Evolutionary conservation across 2,329 filamentous ascomycete species (phyloP).

Genomic region (Cladophialophora yegresii): DNA sequence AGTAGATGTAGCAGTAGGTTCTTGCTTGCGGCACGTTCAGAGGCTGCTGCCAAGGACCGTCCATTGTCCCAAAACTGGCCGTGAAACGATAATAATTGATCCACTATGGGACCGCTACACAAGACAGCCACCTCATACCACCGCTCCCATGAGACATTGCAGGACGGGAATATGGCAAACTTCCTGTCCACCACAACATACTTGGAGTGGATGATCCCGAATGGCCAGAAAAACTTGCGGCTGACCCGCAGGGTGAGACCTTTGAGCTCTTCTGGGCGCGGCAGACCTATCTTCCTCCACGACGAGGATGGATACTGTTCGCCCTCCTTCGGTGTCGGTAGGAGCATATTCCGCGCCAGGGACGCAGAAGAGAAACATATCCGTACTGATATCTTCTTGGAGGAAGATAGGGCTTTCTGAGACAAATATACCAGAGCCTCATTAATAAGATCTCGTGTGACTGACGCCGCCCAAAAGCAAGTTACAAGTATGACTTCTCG

Average conservation of each 20-base stretch:
- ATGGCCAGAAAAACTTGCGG: conserved; percentile 75
- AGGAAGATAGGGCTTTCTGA: conserved; percentile 43
- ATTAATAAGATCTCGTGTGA: conserved; percentile 60
- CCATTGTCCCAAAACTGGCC: conserved; percentile 63
- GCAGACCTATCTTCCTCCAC: conserved; percentile 69
- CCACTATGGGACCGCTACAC: conserved; percentile 63
- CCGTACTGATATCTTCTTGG: conserved; percentile 59
- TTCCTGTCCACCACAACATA: conserved; percentile 72
- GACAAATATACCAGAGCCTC: conserved; percentile 64
- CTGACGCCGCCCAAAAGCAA: conserved; percentile 76
- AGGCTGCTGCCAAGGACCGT: conserved; percentile 3
- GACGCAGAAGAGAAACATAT: conserved; percentile 77
- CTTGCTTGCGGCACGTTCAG: background rate
- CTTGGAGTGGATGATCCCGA: conserved; percentile 88
- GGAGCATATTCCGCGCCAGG: conserved; percentile 71
- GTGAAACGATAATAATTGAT: conserved; percentile 68
- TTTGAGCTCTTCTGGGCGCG: conserved; percentile 54
- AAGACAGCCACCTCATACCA: conserved; percentile 81
- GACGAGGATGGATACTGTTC: conserved; percentile 60
- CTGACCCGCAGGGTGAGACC: conserved; percentile 71
- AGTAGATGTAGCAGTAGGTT: background rate
- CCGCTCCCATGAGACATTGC: conserved; percentile 83
- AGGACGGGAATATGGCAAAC: conserved; percentile 71
- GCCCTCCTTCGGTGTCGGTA: conserved; percentile 65
- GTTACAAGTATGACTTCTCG: conserved; percentile 74